phyloP scores from a whole-genome alignment of 2,329 filamentous ascomycete species.

The Myriosclerotinia curreyana region DNA sequence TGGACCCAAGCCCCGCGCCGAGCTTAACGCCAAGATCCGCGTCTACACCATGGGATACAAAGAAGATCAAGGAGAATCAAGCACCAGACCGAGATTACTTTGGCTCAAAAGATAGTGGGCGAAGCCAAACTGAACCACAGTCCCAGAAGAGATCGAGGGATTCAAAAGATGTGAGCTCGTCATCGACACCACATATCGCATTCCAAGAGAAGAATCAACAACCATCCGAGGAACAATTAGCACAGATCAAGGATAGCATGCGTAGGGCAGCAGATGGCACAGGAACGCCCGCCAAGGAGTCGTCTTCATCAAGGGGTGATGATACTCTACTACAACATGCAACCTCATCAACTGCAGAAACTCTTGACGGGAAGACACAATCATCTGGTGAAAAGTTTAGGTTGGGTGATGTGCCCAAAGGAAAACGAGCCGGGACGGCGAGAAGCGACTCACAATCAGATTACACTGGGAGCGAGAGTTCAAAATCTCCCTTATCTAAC shows the following conservation, averaged over 20 bases:
- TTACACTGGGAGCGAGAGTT: slow-evolving; percentile 29
- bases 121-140: slow-evolving; percentile 42
- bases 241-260: slow-evolving; percentile 48
- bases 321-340: slow-evolving; percentile 37
- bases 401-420: slow-evolving; percentile 76
- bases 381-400: slow-evolving; percentile 61
- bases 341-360: slow-evolving; percentile 29
- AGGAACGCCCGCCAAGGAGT: slow-evolving; percentile 28
- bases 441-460: slow-evolving; percentile 42
- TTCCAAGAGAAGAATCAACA: slow-evolving; percentile 81
- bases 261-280: slow-evolving; percentile 40
- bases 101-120: slow-evolving; percentile 43
- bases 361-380: slow-evolving; percentile 41
- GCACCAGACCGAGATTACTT: slow-evolving; percentile 57
- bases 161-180: slow-evolving; percentile 46
- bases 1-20: slow-evolving; percentile 64
- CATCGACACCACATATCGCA: slow-evolving; percentile 76
- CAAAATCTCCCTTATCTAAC: slow-evolving; percentile 35
- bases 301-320: slow-evolving; percentile 32
- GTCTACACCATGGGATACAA: slow-evolving; percentile 47
- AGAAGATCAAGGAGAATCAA: slow-evolving; percentile 39
- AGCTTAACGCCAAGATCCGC: slow-evolving; percentile 52
- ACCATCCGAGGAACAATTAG: slow-evolving; percentile 57
- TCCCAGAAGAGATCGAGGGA: slow-evolving; percentile 35
- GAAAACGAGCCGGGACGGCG: slow-evolving; percentile 48